These are phyloP conservation scores for Hippophae gyantsensis DNA, from an alignment of 306 rosid genomes.

Conservation along the genomic window DNA sequence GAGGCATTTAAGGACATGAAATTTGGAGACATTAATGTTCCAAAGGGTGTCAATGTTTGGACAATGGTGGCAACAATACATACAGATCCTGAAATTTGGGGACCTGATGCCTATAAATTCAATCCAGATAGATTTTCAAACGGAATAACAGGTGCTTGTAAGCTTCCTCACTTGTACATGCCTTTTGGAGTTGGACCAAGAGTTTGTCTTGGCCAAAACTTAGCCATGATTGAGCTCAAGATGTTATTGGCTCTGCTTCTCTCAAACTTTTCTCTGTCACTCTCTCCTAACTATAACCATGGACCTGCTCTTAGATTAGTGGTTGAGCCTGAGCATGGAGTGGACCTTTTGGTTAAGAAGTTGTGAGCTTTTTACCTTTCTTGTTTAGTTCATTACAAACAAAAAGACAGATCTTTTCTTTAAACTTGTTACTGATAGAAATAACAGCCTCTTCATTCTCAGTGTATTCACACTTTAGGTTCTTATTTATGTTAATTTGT, in stretches of 20 bases:
- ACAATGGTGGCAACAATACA: slow-evolving; percentile 39
- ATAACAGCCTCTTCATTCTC: too few relatives aligned
- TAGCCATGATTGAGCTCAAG: slow-evolving; percentile 51
- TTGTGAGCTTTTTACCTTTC: not conserved
- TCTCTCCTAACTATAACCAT: slow-evolving; percentile 13
- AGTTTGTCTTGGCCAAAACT: slow-evolving; percentile 41
- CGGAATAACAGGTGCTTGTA: slow-evolving; percentile 43
- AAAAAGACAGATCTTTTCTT: too few relatives aligned
- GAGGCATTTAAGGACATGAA: slow-evolving; percentile 26
- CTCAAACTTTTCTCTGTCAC: slow-evolving; percentile 20
- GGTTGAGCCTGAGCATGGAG: slow-evolving; percentile 25
- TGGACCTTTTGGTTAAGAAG: slow-evolving; percentile 8
- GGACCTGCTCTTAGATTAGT: slow-evolving; percentile 19
- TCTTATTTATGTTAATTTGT: too few relatives aligned
- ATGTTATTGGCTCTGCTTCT: slow-evolving; percentile 27
- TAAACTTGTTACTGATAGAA: too few relatives aligned
- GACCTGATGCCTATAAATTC: slow-evolving; percentile 42
- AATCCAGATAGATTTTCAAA: slow-evolving; percentile 46
- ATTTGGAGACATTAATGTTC: slow-evolving; percentile 33
- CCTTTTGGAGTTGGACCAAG: slow-evolving; percentile 55
- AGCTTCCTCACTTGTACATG: slow-evolving; percentile 37
- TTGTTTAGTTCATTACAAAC: too few relatives aligned
- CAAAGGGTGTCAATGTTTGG: slow-evolving; percentile 45
- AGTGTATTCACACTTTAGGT: too few relatives aligned
- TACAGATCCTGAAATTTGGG: slow-evolving; percentile 41